Evolutionary conservation across 129 eudicot genomes (phyloP).

Genomic region (Silybum marianum): DNA sequence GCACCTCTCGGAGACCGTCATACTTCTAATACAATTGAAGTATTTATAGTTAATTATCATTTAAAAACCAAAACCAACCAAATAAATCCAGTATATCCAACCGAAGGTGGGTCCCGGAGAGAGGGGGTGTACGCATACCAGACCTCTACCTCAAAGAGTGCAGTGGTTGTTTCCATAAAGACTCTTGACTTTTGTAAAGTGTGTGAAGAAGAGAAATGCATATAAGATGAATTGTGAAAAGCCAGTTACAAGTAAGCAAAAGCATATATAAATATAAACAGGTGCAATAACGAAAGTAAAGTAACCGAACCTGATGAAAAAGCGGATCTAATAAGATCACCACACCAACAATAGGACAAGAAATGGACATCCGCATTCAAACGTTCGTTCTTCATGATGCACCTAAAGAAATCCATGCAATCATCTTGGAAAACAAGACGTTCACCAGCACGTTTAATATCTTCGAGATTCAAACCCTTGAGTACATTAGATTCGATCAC

Average conservation of each 20-base stretch:
- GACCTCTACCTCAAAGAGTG: no score
- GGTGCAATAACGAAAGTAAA: no score
- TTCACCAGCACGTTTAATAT: constrained; percentile 78
- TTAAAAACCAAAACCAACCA: no score
- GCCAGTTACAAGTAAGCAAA: neutral
- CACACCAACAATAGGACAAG: constrained; percentile 91
- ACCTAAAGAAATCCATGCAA: constrained; percentile 62
- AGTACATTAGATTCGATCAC: constrained; percentile 75
- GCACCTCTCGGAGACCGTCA: no score
- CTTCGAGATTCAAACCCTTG: constrained; percentile 82
- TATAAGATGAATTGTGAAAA: neutral
- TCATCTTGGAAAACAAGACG: constrained; percentile 72
- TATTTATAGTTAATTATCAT: no score
- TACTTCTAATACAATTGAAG: no score
- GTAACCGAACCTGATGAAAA: constrained; percentile 56
- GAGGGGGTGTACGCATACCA: no score
- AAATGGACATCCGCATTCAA: constrained; percentile 59
- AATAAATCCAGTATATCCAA: no score
- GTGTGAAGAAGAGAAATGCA: neutral
- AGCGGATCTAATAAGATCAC: constrained; percentile 76
- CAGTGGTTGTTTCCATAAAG: neutral
- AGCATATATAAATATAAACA: no score
- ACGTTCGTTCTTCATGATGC: constrained; percentile 41
- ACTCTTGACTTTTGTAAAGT: neutral
- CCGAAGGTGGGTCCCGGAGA: no score